Evolutionary conservation across 345 rosid species (phyloP), one percentile per base, ranked within the genome.

Genomic region (Syzygium aqueum): DNA sequence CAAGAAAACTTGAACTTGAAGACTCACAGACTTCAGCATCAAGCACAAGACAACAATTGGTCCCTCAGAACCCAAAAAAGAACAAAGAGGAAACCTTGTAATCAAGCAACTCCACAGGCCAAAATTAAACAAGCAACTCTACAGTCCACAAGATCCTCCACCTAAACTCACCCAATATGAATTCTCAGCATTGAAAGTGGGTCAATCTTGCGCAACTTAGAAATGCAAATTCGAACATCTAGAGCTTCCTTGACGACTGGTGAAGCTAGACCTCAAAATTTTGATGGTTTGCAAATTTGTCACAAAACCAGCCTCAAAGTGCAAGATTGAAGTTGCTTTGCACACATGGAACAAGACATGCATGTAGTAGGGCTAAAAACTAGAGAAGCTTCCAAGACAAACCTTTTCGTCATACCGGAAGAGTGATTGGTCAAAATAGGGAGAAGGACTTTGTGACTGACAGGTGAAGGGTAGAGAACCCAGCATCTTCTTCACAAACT

Each of bases 331-430:
- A 73, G 63, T 37, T 73, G 82, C 49, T 73, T 73, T 73, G 49
- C 82, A 73, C 49, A 73, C 82, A 73, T 37, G 49, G 27, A 73
- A 73, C 82, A 37, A 37, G 7, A 73, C 82, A 73, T 37, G 49
- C 80, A 73, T 17, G 80, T 4, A 73, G 80, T 9, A 4, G 80
- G 78, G 80, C 49, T 37, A 37, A 21, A 37, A 40, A 19, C 21
- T 73, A 9, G 49, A 37, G 49, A 73, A 73, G 49, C 82, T 19
- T 73, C 82, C 82, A 73, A 73, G 49, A 73, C 88, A 86, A 88
- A 96, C 99, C 97, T 97, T 97, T 88, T 97, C 99, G 89, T 96
- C 98, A 77, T 90, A 97, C 82, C 97, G 96, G 89, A 96, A 97
- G 83, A 97, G 98, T 87, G 96, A 94, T 65, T 95, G 99, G 90